phyloP scores from a whole-genome alignment of 2,329 filamentous ascomycete genomes.

The Didymella arachidicola region DNA sequence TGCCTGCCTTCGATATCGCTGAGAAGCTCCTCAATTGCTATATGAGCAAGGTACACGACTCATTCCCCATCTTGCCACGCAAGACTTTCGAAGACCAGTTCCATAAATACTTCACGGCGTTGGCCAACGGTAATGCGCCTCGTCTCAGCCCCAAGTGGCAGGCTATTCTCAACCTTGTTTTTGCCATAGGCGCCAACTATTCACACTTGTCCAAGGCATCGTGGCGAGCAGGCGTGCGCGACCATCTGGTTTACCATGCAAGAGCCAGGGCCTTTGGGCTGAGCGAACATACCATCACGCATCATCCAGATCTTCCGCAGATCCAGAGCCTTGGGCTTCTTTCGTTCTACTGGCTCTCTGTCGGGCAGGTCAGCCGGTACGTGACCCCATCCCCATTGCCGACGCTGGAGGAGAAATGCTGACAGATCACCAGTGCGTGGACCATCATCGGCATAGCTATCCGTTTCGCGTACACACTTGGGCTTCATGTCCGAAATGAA shows the following conservation, averaged over 20 bases:
- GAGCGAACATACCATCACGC: slow-evolving; percentile 37
- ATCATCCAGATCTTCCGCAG: slow-evolving; percentile 49
- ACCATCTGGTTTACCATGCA: slow-evolving; percentile 51
- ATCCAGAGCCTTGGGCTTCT: slow-evolving; percentile 52
- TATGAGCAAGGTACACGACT: slow-evolving; percentile 50
- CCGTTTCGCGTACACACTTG: slow-evolving; percentile 49
- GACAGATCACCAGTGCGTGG: slow-evolving; percentile 45
- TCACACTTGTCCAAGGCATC: slow-evolving; percentile 44
- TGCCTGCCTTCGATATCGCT: slow-evolving; percentile 44
- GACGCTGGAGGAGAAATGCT: not conserved
- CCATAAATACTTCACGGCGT: slow-evolving; percentile 39
- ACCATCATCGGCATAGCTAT: slow-evolving; percentile 48
- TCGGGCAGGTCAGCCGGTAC: slow-evolving; percentile 54
- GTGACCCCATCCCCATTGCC: not conserved
- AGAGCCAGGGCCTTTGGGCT: slow-evolving; percentile 49
- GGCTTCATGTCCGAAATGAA: slow-evolving; percentile 51
- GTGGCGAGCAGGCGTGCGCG: slow-evolving; percentile 37
- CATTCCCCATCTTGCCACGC: slow-evolving; percentile 50
- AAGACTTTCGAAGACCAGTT: slow-evolving; percentile 47
- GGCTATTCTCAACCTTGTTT: slow-evolving; percentile 53
- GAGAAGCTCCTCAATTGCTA: slow-evolving; percentile 49
- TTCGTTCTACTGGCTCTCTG: slow-evolving; percentile 52
- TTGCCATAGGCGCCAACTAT: slow-evolving; percentile 54
- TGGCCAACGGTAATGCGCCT: slow-evolving; percentile 29
- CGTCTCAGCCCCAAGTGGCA: slow-evolving; percentile 45